A percentile compares a stretch with the other conserved stretches of the same genome.
These are phyloP conservation scores for Camelina neglecta DNA, from an alignment of 345 rosid genomes.

Conservation along the genomic window DNA sequence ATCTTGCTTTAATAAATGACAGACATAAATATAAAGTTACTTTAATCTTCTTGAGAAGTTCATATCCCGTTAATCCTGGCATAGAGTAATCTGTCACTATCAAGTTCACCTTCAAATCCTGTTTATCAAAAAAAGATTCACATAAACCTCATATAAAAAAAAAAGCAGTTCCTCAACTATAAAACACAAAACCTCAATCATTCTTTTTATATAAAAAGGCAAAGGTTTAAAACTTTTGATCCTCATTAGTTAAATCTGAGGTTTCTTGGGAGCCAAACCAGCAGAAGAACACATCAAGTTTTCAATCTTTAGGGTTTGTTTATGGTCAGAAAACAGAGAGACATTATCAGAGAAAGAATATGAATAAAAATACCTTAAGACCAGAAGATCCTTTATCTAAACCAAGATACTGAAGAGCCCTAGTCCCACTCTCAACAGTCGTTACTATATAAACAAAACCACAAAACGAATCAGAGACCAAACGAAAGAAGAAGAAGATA, in stretches of 20 bases:
- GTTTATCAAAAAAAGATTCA: not conserved
- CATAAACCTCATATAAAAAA: not conserved
- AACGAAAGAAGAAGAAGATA: slow-evolving; percentile 2
- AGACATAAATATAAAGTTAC: slow-evolving; percentile 34
- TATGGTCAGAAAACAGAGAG: slow-evolving; percentile 36
- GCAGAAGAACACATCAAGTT: not conserved
- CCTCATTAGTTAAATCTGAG: not conserved
- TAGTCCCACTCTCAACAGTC: slow-evolving; percentile 73
- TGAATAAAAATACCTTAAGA: slow-evolving; percentile 54
- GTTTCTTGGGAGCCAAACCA: slow-evolving; percentile 37
- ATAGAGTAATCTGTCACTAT: slow-evolving; percentile 82
- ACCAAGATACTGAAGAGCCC: slow-evolving; percentile 79
- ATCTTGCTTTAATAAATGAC: not conserved
- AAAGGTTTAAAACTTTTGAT: not conserved
- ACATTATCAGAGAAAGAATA: not conserved
- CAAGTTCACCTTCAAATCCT: slow-evolving; percentile 81
- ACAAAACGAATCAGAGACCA: slow-evolving; percentile 6
- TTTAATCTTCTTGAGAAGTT: slow-evolving; percentile 84
- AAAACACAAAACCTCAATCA: not conserved
- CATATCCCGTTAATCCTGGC: slow-evolving; percentile 87
- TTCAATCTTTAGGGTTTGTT: not conserved
- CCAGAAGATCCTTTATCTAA: slow-evolving; percentile 57
- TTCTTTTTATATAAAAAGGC: not conserved
- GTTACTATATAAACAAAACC: slow-evolving; percentile 59
- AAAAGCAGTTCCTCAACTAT: not conserved